Conservation (phyloP, 441 rosid species). For the Dalechampia spathulata region DNA sequence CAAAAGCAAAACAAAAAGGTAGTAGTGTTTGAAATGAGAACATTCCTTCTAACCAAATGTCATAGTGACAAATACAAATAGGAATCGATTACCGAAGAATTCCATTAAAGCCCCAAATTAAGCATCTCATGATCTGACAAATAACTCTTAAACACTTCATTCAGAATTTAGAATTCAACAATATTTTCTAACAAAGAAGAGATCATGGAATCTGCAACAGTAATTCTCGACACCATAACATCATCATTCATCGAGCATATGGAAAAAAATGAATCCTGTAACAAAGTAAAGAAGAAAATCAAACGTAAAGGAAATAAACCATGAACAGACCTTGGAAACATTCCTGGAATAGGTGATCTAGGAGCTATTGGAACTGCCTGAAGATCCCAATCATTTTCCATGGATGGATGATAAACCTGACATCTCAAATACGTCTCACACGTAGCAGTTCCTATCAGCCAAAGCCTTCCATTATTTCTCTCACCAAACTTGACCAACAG, state of each 20-base stretch:
- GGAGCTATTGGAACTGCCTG: slow-evolving; percentile 82
- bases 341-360: slow-evolving; percentile 43
- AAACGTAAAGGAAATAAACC: no score
- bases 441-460: slow-evolving; percentile 88
- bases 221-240: no score
- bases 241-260: no score
- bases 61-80: background rate
- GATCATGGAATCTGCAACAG: no score
- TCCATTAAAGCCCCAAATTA: no score
- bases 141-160: no score
- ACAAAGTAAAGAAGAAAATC: no score
- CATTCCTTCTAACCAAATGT: background rate
- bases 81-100: slow-evolving; percentile 3
- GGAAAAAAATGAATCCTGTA: background rate
- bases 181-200: no score
- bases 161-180: no score
- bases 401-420: slow-evolving; percentile 79
- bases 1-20: no score
- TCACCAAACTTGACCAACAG: slow-evolving; percentile 42
- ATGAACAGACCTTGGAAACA: slow-evolving; percentile 82
- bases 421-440: slow-evolving; percentile 92
- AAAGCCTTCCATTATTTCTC: slow-evolving; percentile 33
- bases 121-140: no score
- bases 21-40: background rate
- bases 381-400: slow-evolving; percentile 95